phyloP scores from a whole-genome alignment of 331 rosid species.

The Erythrophleum ivorense region DNA sequence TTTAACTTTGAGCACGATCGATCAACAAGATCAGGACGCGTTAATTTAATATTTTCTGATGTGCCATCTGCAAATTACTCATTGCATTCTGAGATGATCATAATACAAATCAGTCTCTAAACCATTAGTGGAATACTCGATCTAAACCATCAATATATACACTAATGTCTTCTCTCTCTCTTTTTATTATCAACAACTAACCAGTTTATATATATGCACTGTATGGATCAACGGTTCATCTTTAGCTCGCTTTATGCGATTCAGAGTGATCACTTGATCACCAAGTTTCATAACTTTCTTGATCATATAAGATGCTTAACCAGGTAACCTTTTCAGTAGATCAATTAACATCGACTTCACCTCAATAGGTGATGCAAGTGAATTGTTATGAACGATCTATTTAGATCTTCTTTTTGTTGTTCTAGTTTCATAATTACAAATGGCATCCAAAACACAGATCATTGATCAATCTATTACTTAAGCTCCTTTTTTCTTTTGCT shows the following conservation, averaged over 20 bases:
- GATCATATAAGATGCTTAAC: slow-evolving; percentile 4
- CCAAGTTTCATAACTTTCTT: slow-evolving; percentile 9
- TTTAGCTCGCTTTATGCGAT: background rate
- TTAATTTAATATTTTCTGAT: slow-evolving; percentile 3
- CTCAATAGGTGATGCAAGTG: background rate
- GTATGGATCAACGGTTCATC: slow-evolving; percentile 10
- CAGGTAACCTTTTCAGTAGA: background rate
- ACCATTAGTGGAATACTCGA: too few relatives aligned
- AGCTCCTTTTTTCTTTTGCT: background rate
- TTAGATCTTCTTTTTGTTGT: background rate
- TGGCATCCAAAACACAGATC: slow-evolving; percentile 31
- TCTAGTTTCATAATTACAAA: slow-evolving; percentile 6
- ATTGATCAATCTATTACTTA: slow-evolving; percentile 1
- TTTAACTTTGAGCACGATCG: background rate
- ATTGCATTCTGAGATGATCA: background rate
- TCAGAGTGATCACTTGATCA: slow-evolving; percentile 12
- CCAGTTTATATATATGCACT: background rate
- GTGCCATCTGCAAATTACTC: slow-evolving; percentile 23
- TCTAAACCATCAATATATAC: background rate
- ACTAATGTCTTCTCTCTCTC: background rate
- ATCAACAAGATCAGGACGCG: slow-evolving; percentile 23
- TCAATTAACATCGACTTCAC: background rate
- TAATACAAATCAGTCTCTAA: background rate
- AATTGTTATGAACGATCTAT: slow-evolving; percentile 10
- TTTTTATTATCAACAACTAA: background rate